Evolutionary conservation across 2,329 filamentous ascomycete species (phyloP).

Genomic region (Apiospora sp.): DNA sequence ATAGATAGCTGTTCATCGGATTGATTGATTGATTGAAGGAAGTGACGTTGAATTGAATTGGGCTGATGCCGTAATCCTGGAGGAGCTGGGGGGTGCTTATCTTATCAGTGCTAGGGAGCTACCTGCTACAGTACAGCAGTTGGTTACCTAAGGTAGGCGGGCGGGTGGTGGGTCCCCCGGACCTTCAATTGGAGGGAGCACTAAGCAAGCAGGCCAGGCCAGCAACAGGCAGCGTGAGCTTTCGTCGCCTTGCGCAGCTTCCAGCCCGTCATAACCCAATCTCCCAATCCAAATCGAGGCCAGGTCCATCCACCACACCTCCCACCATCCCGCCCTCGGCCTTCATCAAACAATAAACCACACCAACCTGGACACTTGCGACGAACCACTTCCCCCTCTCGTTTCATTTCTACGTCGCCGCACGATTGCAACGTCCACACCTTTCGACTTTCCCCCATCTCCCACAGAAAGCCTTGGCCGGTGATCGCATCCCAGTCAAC

Average conservation of each 20-base stretch:
- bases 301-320: conserved; percentile 26
- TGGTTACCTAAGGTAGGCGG: background rate
- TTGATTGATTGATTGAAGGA: background rate
- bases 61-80: background rate
- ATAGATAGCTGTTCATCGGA: no score
- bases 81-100: background rate
- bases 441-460: conserved; percentile 11
- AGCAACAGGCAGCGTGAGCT: conserved; percentile 36
- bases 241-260: conserved; percentile 35
- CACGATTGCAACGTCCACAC: background rate
- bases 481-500: conserved; percentile 40
- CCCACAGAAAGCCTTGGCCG: conserved; percentile 20
- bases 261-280: conserved; percentile 25
- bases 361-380: background rate
- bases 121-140: background rate
- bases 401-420: background rate
- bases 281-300: conserved; percentile 21
- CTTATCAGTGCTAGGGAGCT: background rate
- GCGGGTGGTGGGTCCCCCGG: background rate
- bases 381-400: background rate
- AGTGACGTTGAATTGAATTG: background rate
- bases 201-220: conserved; percentile 28
- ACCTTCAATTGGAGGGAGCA: conserved; percentile 23
- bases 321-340: conserved; percentile 1
- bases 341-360: background rate